phyloP scores from a whole-genome alignment of 2,329 filamentous ascomycete species.

The Aspergillus floridensis region DNA sequence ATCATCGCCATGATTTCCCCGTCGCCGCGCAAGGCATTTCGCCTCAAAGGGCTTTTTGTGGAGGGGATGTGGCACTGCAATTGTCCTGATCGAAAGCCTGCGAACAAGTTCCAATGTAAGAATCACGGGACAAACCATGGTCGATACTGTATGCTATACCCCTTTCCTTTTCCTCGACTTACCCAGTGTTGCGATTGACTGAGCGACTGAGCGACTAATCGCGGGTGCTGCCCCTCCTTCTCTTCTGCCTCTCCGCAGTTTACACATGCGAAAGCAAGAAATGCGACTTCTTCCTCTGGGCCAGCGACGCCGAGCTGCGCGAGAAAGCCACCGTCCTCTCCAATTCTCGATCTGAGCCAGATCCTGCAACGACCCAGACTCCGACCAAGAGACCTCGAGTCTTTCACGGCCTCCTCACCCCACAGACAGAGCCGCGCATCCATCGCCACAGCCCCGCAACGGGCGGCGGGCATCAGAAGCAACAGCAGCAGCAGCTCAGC shows the following conservation, averaged over 20 bases:
- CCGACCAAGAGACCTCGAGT: constrained; percentile 19
- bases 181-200: too few relatives aligned
- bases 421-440: constrained; percentile 28
- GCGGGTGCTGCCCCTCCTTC: neutral
- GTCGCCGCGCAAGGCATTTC: constrained; percentile 23
- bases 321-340: constrained; percentile 50
- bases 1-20: neutral
- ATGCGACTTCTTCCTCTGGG: constrained; percentile 63
- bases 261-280: constrained; percentile 57
- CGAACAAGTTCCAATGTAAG: constrained; percentile 56
- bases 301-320: constrained; percentile 55
- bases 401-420: constrained; percentile 32
- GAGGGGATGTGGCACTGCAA: constrained; percentile 54
- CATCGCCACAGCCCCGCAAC: neutral
- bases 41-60: constrained; percentile 40
- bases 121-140: constrained; percentile 58
- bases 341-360: constrained; percentile 50
- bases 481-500: constrained; percentile 3
- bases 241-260: constrained; percentile 34
- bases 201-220: neutral
- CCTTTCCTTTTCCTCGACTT: too few relatives aligned
- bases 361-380: constrained; percentile 20
- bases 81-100: constrained; percentile 54
- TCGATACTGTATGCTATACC: constrained; percentile 45
- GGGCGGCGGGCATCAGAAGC: neutral